Percentiles rank a stretch among this genome's conserved stretches.
Evolutionary conservation across 257 asterid species (phyloP).

Genomic region (Parsonsia alboflavescens): DNA sequence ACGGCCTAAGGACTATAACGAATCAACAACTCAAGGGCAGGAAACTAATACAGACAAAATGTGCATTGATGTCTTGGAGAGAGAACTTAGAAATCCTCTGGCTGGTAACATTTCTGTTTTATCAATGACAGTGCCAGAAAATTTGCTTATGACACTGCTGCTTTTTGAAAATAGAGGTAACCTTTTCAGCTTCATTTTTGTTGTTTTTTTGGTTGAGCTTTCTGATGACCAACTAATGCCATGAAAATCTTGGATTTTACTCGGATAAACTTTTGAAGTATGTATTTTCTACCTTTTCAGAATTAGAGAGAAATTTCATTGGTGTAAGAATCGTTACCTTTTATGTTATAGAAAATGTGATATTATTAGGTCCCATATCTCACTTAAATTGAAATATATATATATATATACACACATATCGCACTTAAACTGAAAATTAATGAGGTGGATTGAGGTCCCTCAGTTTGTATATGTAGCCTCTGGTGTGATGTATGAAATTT

Average conservation of each 20-base stretch:
- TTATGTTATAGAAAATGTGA: too few relatives aligned
- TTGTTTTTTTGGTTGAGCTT: not conserved
- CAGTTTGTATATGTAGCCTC: not conserved
- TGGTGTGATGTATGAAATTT: not conserved
- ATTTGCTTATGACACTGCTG: constrained; percentile 71
- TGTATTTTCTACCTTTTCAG: not conserved
- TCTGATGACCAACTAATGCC: not conserved
- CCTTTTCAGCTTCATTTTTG: not conserved
- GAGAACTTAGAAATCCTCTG: constrained; percentile 63
- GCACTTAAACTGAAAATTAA: too few relatives aligned
- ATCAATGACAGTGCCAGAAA: constrained; percentile 60
- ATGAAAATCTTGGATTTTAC: not conserved
- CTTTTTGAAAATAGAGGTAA: constrained; percentile 86
- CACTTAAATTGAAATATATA: too few relatives aligned
- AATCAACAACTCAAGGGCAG: constrained; percentile 50
- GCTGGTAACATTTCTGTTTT: constrained; percentile 45
- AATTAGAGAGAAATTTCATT: too few relatives aligned
- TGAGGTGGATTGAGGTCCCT: too few relatives aligned
- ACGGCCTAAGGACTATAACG: constrained; percentile 65
- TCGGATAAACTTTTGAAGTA: too few relatives aligned
- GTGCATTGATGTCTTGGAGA: constrained; percentile 73
- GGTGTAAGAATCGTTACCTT: too few relatives aligned
- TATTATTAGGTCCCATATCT: too few relatives aligned
- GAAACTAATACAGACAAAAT: constrained; percentile 57
- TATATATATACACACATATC: too few relatives aligned